Conservation (phyloP, 768 basidiomycete species). For the Inosperma sp. region DNA sequence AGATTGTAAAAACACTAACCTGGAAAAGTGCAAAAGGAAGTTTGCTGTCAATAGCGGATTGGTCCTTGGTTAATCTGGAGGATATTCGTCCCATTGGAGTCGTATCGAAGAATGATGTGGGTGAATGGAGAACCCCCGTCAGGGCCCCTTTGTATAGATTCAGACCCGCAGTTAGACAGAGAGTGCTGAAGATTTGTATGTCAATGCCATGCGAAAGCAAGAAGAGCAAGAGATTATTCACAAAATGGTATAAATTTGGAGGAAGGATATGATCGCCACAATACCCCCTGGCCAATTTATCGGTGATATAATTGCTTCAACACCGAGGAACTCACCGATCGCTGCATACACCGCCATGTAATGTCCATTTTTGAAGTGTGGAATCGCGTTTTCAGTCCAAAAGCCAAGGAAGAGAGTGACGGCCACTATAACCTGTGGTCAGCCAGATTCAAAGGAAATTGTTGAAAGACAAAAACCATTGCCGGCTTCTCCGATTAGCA, state of each 20-base stretch:
- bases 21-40: constrained; percentile 45
- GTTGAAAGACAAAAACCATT: constrained; percentile 33
- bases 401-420: constrained; percentile 69
- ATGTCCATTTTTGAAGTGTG: constrained; percentile 51
- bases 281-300: constrained; percentile 17
- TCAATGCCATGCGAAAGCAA: background rate
- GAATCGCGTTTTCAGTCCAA: constrained; percentile 58
- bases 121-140: constrained; percentile 52
- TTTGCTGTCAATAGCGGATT: constrained; percentile 52
- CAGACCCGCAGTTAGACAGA: constrained; percentile 39
- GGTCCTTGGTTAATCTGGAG: constrained; percentile 57
- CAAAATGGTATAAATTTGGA: constrained; percentile 47
- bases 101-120: constrained; percentile 67
- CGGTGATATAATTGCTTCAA: background rate
- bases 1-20: constrained; percentile 23
- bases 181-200: constrained; percentile 25
- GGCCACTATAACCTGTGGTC: constrained; percentile 37
- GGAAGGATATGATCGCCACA: constrained; percentile 48
- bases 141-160: constrained; percentile 55
- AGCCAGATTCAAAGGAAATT: background rate
- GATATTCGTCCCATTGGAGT: constrained; percentile 61
- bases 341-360: constrained; percentile 64
- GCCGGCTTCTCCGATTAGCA: constrained; percentile 46
- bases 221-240: constrained; percentile 25
- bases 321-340: constrained; percentile 30